phyloP scores from a whole-genome alignment of 73 alveolate species.

The Uronychia setigera region DNA sequence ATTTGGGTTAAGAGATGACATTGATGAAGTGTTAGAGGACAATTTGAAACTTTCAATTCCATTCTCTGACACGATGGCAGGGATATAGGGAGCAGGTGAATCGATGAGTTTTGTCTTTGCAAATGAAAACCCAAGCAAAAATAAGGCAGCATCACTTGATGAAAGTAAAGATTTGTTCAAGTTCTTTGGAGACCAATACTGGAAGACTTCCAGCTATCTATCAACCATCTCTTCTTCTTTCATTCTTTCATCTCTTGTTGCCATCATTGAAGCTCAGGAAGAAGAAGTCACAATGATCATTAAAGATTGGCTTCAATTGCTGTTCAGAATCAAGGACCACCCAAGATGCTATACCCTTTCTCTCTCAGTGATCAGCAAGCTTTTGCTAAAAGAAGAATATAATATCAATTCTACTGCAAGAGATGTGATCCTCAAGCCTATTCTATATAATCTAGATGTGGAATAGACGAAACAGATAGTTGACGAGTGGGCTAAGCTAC shows the following conservation, averaged over 20 bases:
- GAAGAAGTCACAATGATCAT: slow-evolving; percentile 22
- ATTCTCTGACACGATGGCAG: slow-evolving; percentile 45
- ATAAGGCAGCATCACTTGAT: neutral
- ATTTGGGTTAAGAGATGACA: slow-evolving; percentile 33
- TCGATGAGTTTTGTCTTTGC: slow-evolving; percentile 19
- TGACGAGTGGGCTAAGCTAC: slow-evolving; percentile 53
- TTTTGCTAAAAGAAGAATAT: slow-evolving; percentile 45
- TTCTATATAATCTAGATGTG: slow-evolving; percentile 38
- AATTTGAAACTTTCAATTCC: slow-evolving; percentile 45
- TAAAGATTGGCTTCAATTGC: slow-evolving; percentile 48
- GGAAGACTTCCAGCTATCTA: slow-evolving; percentile 51
- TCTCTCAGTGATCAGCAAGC: slow-evolving; percentile 41
- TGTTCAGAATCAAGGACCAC: slow-evolving; percentile 32
- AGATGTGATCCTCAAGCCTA: slow-evolving; percentile 51
- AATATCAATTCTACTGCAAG: slow-evolving; percentile 52
- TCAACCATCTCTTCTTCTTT: slow-evolving; percentile 37
- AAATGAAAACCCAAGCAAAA: slow-evolving; percentile 7
- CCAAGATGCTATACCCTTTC: slow-evolving; percentile 23
- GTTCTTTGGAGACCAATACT: slow-evolving; percentile 45
- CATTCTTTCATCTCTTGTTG: slow-evolving; percentile 39
- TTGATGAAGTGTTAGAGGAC: slow-evolving; percentile 48
- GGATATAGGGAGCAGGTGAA: slow-evolving; percentile 51
- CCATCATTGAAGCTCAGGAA: slow-evolving; percentile 39
- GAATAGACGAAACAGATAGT: slow-evolving; percentile 17
- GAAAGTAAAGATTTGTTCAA: slow-evolving; percentile 21